Base-by-base conservation (phyloP, 2,329 filamentous ascomycete species). In the Fusarium praegraminearum region DNA sequence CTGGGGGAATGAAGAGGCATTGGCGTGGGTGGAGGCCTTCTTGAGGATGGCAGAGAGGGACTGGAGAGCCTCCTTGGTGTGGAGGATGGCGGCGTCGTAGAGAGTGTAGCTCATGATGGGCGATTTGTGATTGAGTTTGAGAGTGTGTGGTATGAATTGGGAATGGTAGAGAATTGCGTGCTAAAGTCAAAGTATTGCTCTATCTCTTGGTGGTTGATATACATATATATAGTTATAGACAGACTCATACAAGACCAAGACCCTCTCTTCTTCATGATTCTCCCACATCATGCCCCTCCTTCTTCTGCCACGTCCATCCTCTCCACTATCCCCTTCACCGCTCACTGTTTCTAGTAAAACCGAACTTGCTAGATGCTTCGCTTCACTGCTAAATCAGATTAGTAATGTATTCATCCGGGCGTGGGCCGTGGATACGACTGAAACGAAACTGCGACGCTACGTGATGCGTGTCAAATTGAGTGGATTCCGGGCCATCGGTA, bases 41-140 rank as follows among this genome's bases (percentile, higher is more conserved):
- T 76, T 75, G 60, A 84, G 74, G 68, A 84, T 73, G 56, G 30
- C 50, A 30, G 74, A 59, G 58, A 82, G 75, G 32, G 77, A 67
- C 53, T 72, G 72, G 43, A 83, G 68, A 66, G 71, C 69, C 36
- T 76, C 75, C 71, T 68, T 73, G 65, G 78, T 71, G 59, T 74
- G 44, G 57, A 73, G 69, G 62, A 84, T 57, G 63, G 75, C 77
- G 58, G 75, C 67, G 63, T 83, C 80, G 81, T 82, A 83, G 63
- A 84, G 74, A n/a, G 80, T 74, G 79, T 75, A 78, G 66, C 77
- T 75, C 77, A 80, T 80, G 64, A 69, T 82, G 71, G 59, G 60
- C 60, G 49, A 28, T 59, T 26, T 32, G 13, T 40, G 9, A 24
- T 16, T 35, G 20, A 9, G 9, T 35, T 47, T 47, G 35, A 10